Evolutionary conservation across 1,284 basidiomycete species (phyloP).

Genomic region (Sanghuangporus weigelae): DNA sequence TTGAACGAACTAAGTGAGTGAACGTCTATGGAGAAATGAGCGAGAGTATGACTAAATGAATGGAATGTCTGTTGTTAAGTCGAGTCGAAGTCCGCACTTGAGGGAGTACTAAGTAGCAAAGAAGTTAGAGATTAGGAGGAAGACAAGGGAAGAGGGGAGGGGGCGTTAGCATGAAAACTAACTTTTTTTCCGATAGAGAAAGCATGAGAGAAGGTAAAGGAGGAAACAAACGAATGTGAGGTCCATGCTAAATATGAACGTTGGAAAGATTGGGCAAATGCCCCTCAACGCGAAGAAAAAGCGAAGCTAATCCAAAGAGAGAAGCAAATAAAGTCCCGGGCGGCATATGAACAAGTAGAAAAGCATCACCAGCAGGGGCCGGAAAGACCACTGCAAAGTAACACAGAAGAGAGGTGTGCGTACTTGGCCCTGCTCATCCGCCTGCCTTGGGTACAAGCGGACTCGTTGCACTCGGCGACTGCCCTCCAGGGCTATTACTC

Average conservation of each 20-base stretch:
- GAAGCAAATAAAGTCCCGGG: not conserved
- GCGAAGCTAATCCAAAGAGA: not conserved
- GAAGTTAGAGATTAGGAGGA: no score
- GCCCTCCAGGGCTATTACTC: not conserved
- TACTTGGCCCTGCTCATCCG: not conserved
- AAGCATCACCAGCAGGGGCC: not conserved
- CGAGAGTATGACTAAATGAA: not conserved
- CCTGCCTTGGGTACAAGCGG: conserved; percentile 12
- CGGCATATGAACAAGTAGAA: not conserved
- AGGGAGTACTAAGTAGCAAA: no score
- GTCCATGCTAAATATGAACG: not conserved
- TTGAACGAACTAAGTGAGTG: not conserved
- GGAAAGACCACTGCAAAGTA: not conserved
- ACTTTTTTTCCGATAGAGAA: not conserved
- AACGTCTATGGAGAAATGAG: not conserved
- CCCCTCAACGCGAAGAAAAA: not conserved
- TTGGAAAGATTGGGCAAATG: not conserved
- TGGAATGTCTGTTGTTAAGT: not conserved
- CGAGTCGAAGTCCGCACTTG: not conserved
- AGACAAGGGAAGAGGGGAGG: no score
- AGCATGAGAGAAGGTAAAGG: not conserved
- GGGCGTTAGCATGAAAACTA: not conserved
- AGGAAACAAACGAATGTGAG: not conserved
- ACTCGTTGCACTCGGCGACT: not conserved
- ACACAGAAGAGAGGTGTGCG: not conserved